Evolutionary conservation across 306 rosid species (phyloP).

Genomic region (Dryas alaskensis): DNA sequence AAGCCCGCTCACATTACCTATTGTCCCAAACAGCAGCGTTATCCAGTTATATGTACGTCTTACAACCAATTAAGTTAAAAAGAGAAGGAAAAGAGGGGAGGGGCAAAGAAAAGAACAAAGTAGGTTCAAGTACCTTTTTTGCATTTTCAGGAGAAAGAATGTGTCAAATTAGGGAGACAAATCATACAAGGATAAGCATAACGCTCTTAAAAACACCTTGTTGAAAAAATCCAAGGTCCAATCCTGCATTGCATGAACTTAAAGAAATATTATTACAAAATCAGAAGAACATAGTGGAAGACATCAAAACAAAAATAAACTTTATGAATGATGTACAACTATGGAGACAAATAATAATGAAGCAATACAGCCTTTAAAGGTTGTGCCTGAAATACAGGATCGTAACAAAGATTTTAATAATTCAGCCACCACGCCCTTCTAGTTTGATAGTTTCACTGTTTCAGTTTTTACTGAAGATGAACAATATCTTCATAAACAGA

Average conservation of each 20-base stretch:
- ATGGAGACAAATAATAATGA: not conserved
- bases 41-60: slow-evolving; percentile 4
- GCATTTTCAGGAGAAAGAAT: not conserved
- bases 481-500: not conserved
- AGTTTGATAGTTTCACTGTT: not conserved
- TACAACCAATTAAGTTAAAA: not conserved
- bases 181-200: slow-evolving; percentile 29
- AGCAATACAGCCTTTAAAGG: not conserved
- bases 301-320: not conserved
- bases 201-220: slow-evolving; percentile 17
- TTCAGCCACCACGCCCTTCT: not conserved
- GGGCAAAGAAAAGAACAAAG: not conserved
- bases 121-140: not conserved
- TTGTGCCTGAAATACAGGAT: not conserved
- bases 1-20: not conserved
- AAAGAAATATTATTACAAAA: slow-evolving; percentile 9
- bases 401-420: not conserved
- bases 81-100: no score
- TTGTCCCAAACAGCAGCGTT: slow-evolving; percentile 21
- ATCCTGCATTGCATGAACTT: slow-evolving; percentile 19
- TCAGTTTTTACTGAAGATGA: not conserved
- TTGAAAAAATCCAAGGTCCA: slow-evolving; percentile 26
- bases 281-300: slow-evolving; percentile 11
- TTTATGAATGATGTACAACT: not conserved
- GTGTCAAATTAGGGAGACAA: slow-evolving; percentile 19